These are phyloP conservation scores for Dactylellina cionopaga DNA, from an alignment of 2,329 filamentous ascomycete genomes.

Conservation along the genomic window DNA sequence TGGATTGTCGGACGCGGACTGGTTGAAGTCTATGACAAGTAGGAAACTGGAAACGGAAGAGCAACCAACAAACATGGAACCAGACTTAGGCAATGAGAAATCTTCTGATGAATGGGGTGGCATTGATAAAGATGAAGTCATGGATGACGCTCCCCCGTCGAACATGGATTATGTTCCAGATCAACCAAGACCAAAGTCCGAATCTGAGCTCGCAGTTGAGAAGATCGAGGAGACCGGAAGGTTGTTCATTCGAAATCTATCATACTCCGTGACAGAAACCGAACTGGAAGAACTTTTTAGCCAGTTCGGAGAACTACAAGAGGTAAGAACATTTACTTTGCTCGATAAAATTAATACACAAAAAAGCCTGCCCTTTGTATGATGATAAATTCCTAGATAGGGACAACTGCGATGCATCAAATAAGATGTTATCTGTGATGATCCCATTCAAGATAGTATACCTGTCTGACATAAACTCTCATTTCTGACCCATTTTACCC, in stretches of 20 bases:
- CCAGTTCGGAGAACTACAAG: conserved; percentile 79
- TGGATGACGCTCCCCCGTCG: conserved; percentile 49
- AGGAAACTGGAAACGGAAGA: conserved; percentile 76
- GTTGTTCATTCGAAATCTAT: conserved; percentile 87
- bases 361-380: conserved; percentile 63
- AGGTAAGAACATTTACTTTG: conserved; percentile 72
- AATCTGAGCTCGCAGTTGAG: conserved; percentile 64
- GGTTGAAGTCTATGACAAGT: conserved; percentile 89
- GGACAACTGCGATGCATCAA: conserved; percentile 77
- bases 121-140: conserved; percentile 54
- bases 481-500: background rate
- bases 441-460: conserved; percentile 78
- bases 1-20: conserved; percentile 74
- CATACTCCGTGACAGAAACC: conserved; percentile 80
- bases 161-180: conserved; percentile 56
- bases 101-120: conserved; percentile 37
- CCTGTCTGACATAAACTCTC: conserved; percentile 72
- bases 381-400: conserved; percentile 98
- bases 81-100: conserved; percentile 37
- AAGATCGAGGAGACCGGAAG: conserved; percentile 77
- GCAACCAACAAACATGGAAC: background rate
- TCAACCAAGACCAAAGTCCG: conserved; percentile 59
- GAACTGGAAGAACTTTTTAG: conserved; percentile 78
- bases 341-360: conserved; percentile 45
- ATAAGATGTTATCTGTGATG: conserved; percentile 86